These are phyloP conservation scores for Chiua virens DNA, from an alignment of 768 basidiomycete species.

Conservation along the genomic window DNA sequence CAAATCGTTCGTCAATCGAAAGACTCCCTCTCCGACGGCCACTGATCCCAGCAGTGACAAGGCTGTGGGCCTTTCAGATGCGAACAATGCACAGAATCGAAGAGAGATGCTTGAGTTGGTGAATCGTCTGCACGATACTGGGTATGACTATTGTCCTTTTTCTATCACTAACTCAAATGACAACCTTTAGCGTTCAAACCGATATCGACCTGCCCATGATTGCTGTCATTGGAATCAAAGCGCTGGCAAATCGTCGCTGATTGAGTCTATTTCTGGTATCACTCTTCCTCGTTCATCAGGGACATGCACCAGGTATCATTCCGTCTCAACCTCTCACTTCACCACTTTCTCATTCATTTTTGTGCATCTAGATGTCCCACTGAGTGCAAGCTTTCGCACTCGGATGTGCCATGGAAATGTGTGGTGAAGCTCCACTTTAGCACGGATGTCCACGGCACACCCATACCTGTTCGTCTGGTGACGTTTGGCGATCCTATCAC, in stretches of 20 bases:
- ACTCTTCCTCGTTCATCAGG: conserved; percentile 70
- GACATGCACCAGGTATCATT: conserved; percentile 70
- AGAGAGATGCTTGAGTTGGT: conserved; percentile 54
- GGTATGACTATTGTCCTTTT: conserved; percentile 41
- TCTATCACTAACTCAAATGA: too few relatives aligned
- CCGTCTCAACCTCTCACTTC: neutral
- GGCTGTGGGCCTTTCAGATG: conserved; percentile 51
- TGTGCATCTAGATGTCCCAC: conserved; percentile 48
- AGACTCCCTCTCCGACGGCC: conserved; percentile 14
- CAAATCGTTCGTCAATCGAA: too few relatives aligned
- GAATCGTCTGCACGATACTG: conserved; percentile 63
- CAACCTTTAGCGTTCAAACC: too few relatives aligned
- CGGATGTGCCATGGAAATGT: conserved; percentile 47
- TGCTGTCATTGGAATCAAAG: conserved; percentile 69
- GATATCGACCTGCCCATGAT: conserved; percentile 62
- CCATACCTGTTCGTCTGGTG: conserved; percentile 38
- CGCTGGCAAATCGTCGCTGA: conserved; percentile 73
- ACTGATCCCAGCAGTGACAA: too few relatives aligned
- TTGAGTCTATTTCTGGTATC: conserved; percentile 73
- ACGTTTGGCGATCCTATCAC: conserved; percentile 50
- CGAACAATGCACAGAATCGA: conserved; percentile 53
- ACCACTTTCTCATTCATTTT: neutral
- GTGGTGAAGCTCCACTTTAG: conserved; percentile 47
- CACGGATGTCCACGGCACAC: conserved; percentile 38
- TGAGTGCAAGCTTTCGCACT: conserved; percentile 53